These are phyloP conservation scores for Geotrichum fermentans DNA, from an alignment of 1,139 yeast genomes.

Conservation along the genomic window DNA sequence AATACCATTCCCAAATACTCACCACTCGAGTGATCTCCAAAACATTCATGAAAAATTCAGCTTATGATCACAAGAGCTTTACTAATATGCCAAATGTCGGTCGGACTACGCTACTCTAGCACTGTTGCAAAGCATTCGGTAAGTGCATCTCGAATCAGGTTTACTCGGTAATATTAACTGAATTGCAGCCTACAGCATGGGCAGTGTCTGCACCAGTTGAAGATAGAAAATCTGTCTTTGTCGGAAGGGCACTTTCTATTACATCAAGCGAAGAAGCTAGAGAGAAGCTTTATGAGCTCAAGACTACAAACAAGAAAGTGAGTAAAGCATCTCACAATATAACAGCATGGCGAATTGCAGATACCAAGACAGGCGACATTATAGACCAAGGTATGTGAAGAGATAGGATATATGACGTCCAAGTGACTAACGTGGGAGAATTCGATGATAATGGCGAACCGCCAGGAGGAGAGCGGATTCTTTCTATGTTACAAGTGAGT, in stretches of 20 bases:
- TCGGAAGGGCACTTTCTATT: slow-evolving; percentile 64
- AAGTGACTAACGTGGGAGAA: neutral
- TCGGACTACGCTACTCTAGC: no score
- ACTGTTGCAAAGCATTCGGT: no score
- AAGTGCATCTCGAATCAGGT: no score
- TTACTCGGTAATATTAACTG: no score
- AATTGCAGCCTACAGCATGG: slow-evolving; percentile 43
- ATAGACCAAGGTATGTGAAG: slow-evolving; percentile 18
- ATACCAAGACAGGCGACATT: slow-evolving; percentile 12
- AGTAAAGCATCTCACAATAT: slow-evolving; percentile 67
- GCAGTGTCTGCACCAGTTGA: slow-evolving; percentile 60
- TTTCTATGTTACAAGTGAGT: slow-evolving; percentile 59
- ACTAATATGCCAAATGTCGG: no score
- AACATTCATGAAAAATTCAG: no score
- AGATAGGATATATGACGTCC: slow-evolving; percentile 4
- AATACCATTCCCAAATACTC: no score
- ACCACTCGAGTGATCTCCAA: no score
- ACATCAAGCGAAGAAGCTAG: slow-evolving; percentile 59
- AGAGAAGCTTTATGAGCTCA: slow-evolving; percentile 42
- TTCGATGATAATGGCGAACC: slow-evolving; percentile 78
- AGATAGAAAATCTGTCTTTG: slow-evolving; percentile 80
- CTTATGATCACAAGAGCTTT: no score
- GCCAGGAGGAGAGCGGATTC: slow-evolving; percentile 74
- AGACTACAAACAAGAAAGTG: slow-evolving; percentile 53
- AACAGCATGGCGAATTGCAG: slow-evolving; percentile 68